A percentile compares a stretch with the other conserved stretches of the same genome.
Conservation (phyloP, 108 stramenopile species). For the Heterococcus sp. region DNA sequence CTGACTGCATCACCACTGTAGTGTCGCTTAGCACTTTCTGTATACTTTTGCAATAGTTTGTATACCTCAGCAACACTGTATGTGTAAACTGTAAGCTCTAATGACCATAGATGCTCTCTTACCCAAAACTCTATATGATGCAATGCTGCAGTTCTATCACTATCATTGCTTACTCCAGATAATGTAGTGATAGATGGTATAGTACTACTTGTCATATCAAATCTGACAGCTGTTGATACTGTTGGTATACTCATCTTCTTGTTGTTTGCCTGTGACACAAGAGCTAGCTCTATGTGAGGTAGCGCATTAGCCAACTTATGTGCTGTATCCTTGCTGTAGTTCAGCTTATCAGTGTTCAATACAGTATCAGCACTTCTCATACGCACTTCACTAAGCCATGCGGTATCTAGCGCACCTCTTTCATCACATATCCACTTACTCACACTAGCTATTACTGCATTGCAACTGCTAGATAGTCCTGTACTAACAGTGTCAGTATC, state of each 20-base stretch:
- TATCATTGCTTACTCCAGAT: neutral
- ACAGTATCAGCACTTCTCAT: too few species aligned
- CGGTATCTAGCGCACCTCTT: neutral
- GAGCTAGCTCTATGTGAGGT: neutral
- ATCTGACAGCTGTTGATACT: neutral
- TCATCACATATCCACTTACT: neutral
- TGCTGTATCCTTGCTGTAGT: neutral
- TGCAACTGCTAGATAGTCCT: too few species aligned
- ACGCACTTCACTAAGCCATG: neutral
- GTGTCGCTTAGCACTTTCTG: neutral
- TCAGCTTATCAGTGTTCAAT: too few species aligned
- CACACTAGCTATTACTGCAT: neutral
- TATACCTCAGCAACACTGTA: neutral
- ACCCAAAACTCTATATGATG: neutral
- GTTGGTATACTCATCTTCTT: neutral
- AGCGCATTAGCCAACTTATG: neutral
- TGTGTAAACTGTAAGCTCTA: neutral
- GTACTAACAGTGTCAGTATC: too few species aligned
- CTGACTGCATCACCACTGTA: neutral
- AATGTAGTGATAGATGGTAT: neutral
- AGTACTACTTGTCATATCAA: neutral
- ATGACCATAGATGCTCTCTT: neutral
- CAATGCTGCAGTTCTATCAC: neutral
- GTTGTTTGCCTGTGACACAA: neutral
- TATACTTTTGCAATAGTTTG: neutral